Base-by-base conservation (phyloP, 805 yeast genomes). In the Kluyveromyces lactis region DNA sequence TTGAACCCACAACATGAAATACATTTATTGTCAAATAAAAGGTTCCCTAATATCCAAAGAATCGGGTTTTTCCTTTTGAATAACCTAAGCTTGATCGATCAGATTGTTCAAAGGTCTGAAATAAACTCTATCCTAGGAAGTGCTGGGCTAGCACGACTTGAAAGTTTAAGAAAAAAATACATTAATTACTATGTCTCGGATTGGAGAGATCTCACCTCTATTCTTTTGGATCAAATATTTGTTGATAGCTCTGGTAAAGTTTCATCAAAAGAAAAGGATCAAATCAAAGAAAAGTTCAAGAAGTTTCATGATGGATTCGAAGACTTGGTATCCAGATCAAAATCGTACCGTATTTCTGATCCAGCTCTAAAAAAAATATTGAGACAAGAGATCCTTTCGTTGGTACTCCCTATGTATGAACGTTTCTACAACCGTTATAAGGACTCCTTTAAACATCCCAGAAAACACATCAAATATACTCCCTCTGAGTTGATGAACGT, bases 291-390 rank as follows among this genome's bases (percentile, higher is more conserved):
- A 44, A 77, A 85, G 53, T 86, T 86, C 63, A 75, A 74, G 47
- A 79, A 73, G 43, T 92, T 90, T 64, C 90, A 89, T 56, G 75
- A 75, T 21, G 81, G 80, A 32, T 84, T 92, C 55, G 97, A 92
- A 39, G 84, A 76, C 26, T 74, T 89, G 26, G 72, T 81, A 18
- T 71, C 70, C 23, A 77, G 72, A 41, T 84, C 83, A 54, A 79
- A 77, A 50, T 69, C 70, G 36, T 81, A 77, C 56, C 74, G 73
- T 42, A 70, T 86, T 33, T 73, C 79, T 7, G 94, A 86, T 54
- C 69, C 75, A 4, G 71, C 71, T 30, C 68, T 90, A 58, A 77
- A 78, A 44, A 69, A 72, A 42, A 73, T 71, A 40, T 63, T 92
- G 49, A 70, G 76, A 12, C 74, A 75, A 40, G 97, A 90, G 51